A percentile compares a stretch with the other conserved stretches of the same genome.
Evolutionary conservation across 306 rosid species (phyloP).

Genomic region (Dryas drummondii): DNA sequence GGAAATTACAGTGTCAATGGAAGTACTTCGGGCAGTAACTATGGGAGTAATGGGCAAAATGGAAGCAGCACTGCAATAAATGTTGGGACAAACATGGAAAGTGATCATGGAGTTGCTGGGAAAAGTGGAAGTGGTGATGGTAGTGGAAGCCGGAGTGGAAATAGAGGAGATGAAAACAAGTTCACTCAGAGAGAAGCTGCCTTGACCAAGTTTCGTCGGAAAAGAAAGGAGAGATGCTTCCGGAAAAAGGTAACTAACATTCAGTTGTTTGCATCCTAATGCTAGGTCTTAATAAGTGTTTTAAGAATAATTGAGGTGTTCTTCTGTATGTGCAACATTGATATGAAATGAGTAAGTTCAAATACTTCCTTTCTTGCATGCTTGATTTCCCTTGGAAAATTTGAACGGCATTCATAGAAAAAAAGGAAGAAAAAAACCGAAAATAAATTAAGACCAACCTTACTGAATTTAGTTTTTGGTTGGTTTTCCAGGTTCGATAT

Average conservation of each 20-base stretch:
- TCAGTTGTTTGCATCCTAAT: background rate
- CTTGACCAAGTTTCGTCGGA: slow-evolving; percentile 70
- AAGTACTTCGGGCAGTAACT: slow-evolving; percentile 77
- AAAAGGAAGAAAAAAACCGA: background rate
- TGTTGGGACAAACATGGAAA: slow-evolving; percentile 55
- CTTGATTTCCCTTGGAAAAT: background rate
- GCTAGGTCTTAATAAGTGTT: background rate
- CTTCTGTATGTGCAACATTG: slow-evolving; percentile 2
- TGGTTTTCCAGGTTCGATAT: slow-evolving; percentile 58
- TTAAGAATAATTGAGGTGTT: background rate
- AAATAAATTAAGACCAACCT: background rate
- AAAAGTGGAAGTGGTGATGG: slow-evolving; percentile 66
- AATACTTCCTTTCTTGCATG: background rate
- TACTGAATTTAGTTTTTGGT: slow-evolving; percentile 17
- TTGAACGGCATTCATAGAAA: background rate
- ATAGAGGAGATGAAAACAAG: slow-evolving; percentile 51
- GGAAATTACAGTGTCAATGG: slow-evolving; percentile 60
- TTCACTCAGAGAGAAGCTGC: slow-evolving; percentile 73
- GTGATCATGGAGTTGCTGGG: slow-evolving; percentile 46
- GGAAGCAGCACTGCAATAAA: slow-evolving; percentile 56
- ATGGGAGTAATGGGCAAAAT: slow-evolving; percentile 75
- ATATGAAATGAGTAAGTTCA: background rate
- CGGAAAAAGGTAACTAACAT: slow-evolving; percentile 58
- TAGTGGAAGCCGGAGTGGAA: slow-evolving; percentile 49
- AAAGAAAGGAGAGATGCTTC: slow-evolving; percentile 76